Percentiles rank a stretch among this genome's conserved stretches.
Evolutionary conservation across 2,329 filamentous ascomycete genomes (phyloP).

Genomic region (Aspergillus pseudoglaucus): DNA sequence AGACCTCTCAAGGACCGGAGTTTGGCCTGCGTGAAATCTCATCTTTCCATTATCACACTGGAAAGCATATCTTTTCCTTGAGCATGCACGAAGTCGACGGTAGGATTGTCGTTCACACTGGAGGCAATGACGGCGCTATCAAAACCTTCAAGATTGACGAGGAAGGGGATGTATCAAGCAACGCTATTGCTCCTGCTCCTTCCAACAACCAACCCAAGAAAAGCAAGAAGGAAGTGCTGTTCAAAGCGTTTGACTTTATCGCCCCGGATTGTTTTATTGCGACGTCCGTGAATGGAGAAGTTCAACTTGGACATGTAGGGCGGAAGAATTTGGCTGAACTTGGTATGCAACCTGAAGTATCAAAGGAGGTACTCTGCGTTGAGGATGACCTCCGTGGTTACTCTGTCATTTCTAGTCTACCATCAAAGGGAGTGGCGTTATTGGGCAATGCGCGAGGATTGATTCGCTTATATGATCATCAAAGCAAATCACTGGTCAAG

Average conservation of each 20-base stretch:
- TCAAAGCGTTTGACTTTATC: constrained; percentile 30
- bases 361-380: constrained; percentile 22
- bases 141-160: constrained; percentile 24
- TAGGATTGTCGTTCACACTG: constrained; percentile 55
- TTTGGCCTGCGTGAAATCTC: constrained; percentile 38
- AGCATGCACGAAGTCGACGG: constrained; percentile 33
- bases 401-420: constrained; percentile 23
- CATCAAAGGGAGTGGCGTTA: constrained; percentile 26
- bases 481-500: constrained; percentile 18
- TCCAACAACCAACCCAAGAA: constrained; percentile 5
- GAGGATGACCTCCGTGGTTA: constrained; percentile 26
- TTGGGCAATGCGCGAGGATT: constrained; percentile 28
- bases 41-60: constrained; percentile 61
- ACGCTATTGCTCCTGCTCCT: neutral
- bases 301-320: constrained; percentile 26
- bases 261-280: constrained; percentile 27
- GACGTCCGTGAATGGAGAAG: constrained; percentile 21
- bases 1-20: constrained; percentile 7
- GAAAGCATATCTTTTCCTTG: constrained; percentile 87
- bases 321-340: constrained; percentile 2
- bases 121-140: constrained; percentile 74
- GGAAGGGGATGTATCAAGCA: constrained; percentile 5
- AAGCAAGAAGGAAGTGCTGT: constrained; percentile 9
- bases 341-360: constrained; percentile 8
- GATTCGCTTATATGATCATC: constrained; percentile 30